A percentile compares a stretch with the other conserved stretches of the same genome.
phyloP scores from a whole-genome alignment of 345 rosid species.

The Bruguiera sexangula region DNA sequence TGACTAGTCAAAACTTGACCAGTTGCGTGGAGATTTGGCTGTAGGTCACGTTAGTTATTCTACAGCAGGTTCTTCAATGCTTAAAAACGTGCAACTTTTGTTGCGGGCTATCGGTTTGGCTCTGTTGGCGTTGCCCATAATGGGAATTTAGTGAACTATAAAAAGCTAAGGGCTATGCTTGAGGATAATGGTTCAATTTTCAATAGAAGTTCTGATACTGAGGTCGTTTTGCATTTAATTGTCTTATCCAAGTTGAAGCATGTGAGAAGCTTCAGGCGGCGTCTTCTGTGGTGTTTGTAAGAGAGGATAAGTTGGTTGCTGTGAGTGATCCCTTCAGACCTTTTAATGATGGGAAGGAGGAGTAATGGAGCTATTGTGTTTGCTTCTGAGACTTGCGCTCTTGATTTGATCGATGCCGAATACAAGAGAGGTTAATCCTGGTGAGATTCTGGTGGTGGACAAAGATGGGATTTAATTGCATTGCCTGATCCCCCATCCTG shows the following conservation, averaged over 20 bases:
- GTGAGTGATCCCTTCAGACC: conserved; percentile 96
- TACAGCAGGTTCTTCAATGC: conserved; percentile 90
- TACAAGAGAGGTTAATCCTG: conserved; percentile 92
- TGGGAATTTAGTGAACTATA: conserved; percentile 85
- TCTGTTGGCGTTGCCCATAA: conserved; percentile 94
- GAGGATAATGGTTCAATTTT: conserved; percentile 92
- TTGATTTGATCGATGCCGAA: conserved; percentile 90
- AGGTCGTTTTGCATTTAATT: conserved; percentile 92
- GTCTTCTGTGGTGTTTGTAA: conserved; percentile 89
- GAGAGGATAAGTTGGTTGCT: conserved; percentile 90
- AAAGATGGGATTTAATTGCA: conserved; percentile 81
- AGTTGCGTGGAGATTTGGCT: conserved; percentile 76
- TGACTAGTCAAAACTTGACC: conserved; percentile 73
- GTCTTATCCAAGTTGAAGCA: conserved; percentile 92
- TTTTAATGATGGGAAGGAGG: conserved; percentile 87
- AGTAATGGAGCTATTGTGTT: conserved; percentile 89
- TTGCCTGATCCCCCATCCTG: conserved; percentile 63
- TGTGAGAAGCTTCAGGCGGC: conserved; percentile 87
- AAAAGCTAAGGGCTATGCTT: conserved; percentile 52
- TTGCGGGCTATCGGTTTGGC: conserved; percentile 85
- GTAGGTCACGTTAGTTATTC: conserved; percentile 96
- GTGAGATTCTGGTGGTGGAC: conserved; percentile 83
- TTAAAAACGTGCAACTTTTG: conserved; percentile 96
- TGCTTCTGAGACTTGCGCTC: conserved; percentile 96
- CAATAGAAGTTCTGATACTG: conserved; percentile 91